Evolutionary conservation across 306 rosid species (phyloP).

Genomic region (Canavalia ensiformis): DNA sequence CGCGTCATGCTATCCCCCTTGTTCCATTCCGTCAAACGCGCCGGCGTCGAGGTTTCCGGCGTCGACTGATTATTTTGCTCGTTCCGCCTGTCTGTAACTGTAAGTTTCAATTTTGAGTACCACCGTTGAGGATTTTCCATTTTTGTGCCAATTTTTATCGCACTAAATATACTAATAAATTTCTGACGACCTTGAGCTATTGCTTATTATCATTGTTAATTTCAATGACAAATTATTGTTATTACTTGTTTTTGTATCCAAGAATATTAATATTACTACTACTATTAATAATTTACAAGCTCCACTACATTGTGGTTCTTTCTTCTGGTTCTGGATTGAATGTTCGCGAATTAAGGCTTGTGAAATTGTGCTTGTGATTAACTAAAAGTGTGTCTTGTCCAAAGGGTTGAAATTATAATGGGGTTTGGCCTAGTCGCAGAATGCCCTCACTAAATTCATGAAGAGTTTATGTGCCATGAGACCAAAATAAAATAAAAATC

Average conservation of each 20-base stretch:
- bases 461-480: not conserved
- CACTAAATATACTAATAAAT: not conserved
- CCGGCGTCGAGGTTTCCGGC: constrained; percentile 51
- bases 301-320: not conserved
- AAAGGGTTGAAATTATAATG: not conserved
- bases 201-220: not conserved
- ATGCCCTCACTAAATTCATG: not conserved
- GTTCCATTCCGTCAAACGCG: constrained; percentile 55
- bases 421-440: not conserved
- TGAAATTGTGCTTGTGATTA: not conserved
- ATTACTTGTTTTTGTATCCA: not conserved
- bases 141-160: not conserved
- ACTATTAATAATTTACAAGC: too few species aligned
- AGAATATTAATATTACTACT: too few species aligned
- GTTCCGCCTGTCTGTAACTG: not conserved
- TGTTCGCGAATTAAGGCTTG: not conserved
- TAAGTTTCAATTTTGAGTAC: not conserved
- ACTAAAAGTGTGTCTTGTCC: too few species aligned
- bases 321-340: not conserved
- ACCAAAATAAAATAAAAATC: too few species aligned
- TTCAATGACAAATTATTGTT: not conserved
- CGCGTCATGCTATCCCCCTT: constrained; percentile 52
- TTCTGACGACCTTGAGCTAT: not conserved
- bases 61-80: not conserved
- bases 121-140: not conserved